Evolutionary conservation across 805 yeast species (phyloP), one percentile per base, ranked within the genome.

Genomic region (Lachancea meyersii): DNA sequence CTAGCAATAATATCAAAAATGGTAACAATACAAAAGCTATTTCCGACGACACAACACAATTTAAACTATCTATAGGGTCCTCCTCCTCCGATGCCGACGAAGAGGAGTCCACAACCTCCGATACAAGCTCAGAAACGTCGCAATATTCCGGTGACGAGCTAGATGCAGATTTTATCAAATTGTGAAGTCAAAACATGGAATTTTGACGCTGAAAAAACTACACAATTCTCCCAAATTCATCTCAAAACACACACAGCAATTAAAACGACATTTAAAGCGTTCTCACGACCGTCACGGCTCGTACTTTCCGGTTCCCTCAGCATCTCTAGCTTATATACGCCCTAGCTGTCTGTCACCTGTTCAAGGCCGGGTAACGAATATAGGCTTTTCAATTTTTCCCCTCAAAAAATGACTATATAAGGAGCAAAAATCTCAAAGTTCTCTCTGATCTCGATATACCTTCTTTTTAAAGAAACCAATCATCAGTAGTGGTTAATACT

Each of bases 401-500:
- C 21, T 33, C 20, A 45, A 37, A 36, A 19, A 23, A 27, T n/a
- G 35, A 36, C 18, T 28, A 38, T 27, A 30, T 28, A 27, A 21
- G 10, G 41, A 21, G 5, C 22, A 38, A 34, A 28, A 34, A 34
- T 34, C 10, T 22, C 13, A 20, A 32, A 18, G 19, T 21, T 22
- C 3, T 3, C 19, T 21, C 14, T 5, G 13, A 3, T 5, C 4
- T n/a, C 17, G 8, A 17, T 19, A 20, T 17, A 3, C 20, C 34
- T 48, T 45, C 41, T 44, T 48, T 46, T 50, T 48, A 45, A 41
- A 58, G 53, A 51, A 40, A 47, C 55, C 63, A 51, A 60, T 57
- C 68, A 62, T 63, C 68, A 63, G 68, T 63, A 61, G 66, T 62
- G 68, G 68, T 62, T 63, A 63, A 60, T 63, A 62, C 68, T 63